phyloP scores from a whole-genome alignment of 2,329 filamentous ascomycete species.

The Myotisia sp. region DNA sequence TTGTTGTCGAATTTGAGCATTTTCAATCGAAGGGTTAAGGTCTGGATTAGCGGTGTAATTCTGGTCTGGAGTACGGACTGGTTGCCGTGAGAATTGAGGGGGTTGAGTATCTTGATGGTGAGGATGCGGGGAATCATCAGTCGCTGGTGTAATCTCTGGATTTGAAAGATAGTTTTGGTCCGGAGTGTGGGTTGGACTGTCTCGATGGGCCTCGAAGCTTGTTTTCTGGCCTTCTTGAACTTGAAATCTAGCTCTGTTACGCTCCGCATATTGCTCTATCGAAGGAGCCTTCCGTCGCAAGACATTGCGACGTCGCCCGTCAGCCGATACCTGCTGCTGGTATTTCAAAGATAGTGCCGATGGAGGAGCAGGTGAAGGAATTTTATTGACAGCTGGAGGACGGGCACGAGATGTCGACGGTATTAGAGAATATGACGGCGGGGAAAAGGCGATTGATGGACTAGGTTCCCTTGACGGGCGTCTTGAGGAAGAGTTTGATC shows the following conservation, averaged over 20 bases:
- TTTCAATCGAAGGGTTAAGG: not conserved
- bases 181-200: not conserved
- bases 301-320: conserved; percentile 24
- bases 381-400: not conserved
- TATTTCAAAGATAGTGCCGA: conserved; percentile 1
- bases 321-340: not conserved
- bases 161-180: too few relatives aligned
- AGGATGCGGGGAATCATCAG: too few relatives aligned
- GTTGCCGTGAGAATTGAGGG: too few relatives aligned
- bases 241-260: conserved; percentile 5
- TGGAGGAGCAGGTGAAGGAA: not conserved
- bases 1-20: conserved; percentile 2
- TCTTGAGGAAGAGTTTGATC: conserved; percentile 10
- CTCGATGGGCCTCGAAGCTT: conserved; percentile 1
- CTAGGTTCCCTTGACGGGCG: conserved; percentile 13
- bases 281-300: conserved; percentile 30
- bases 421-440: conserved; percentile 1
- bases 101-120: too few relatives aligned
- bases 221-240: conserved; percentile 3
- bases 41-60: too few relatives aligned
- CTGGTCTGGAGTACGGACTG: not conserved
- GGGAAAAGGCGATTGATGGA: not conserved
- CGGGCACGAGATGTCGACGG: not conserved
- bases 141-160: not conserved
- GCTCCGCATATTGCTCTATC: conserved; percentile 22